Percentiles rank a stretch among this genome's conserved stretches.
These are phyloP conservation scores for Paecilomyces fulvus DNA, from an alignment of 2,329 filamentous ascomycete genomes.

Conservation along the genomic window DNA sequence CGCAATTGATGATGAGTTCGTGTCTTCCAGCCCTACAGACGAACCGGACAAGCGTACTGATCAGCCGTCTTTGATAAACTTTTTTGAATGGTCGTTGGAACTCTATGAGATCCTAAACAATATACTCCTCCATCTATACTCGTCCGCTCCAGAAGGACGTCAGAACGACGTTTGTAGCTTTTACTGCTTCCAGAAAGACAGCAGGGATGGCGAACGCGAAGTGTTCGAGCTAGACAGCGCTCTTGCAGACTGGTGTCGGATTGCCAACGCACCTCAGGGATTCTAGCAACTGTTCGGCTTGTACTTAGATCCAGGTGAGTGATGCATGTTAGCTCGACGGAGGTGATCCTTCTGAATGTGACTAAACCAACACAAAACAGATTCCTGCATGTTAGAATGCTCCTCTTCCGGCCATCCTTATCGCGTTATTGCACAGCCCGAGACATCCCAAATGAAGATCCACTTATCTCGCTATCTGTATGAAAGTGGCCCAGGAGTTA, in stretches of 20 bases:
- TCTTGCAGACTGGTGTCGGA: conserved; percentile 21
- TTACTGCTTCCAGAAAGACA: conserved; percentile 15
- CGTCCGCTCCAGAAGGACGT: conserved; percentile 15
- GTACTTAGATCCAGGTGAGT: conserved; percentile 24
- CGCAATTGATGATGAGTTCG: conserved; percentile 24
- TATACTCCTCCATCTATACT: conserved; percentile 23
- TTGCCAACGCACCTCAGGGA: conserved; percentile 20
- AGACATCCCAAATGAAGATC: conserved; percentile 12
- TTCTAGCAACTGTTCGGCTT: conserved; percentile 6
- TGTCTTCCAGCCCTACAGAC: conserved; percentile 7
- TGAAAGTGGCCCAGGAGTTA: conserved; percentile 24
- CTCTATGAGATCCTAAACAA: conserved; percentile 29
- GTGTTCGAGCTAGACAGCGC: conserved; percentile 27
- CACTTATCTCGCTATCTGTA: conserved; percentile 17
- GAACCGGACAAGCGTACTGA: conserved; percentile 13
- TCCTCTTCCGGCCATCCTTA: conserved; percentile 24
- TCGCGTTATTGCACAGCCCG: conserved; percentile 23
- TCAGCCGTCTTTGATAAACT: conserved; percentile 22
- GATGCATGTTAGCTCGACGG: background rate
- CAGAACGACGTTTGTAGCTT: conserved; percentile 19
- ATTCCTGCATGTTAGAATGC: conserved; percentile 25
- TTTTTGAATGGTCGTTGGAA: conserved; percentile 24
- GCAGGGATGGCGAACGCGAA: conserved; percentile 16
- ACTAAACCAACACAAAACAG: conserved; percentile 6
- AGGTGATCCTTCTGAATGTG: background rate